Evolutionary conservation across 768 basidiomycete species (phyloP).

Genomic region (Saitozyma podzolica): DNA sequence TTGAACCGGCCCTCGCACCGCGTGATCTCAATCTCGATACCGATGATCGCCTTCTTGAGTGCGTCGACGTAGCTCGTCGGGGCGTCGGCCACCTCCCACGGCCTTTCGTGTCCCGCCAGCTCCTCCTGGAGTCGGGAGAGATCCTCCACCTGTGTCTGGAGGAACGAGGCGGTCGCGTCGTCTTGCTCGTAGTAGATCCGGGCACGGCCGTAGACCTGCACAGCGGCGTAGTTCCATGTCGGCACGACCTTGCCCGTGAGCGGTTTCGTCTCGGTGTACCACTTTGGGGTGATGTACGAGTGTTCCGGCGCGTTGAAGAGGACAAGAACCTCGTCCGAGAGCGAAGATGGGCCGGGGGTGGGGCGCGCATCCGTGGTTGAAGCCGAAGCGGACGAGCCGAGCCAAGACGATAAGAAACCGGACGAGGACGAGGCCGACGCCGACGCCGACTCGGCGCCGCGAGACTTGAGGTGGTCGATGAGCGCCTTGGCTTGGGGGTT

Average conservation of each 20-base stretch:
- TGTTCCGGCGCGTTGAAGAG: conserved; percentile 48
- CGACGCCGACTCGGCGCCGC: not conserved
- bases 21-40: conserved; percentile 46
- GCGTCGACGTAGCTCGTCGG: conserved; percentile 44
- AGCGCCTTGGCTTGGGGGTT: conserved; percentile 50
- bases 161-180: conserved; percentile 20
- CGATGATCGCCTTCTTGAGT: conserved; percentile 48
- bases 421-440: not conserved
- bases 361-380: not conserved
- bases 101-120: not conserved
- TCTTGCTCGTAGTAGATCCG: conserved; percentile 24
- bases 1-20: conserved; percentile 51
- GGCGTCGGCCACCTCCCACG: conserved; percentile 47
- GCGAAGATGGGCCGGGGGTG: not conserved
- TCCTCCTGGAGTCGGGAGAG: conserved; percentile 28
- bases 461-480: conserved; percentile 15
- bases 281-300: conserved; percentile 49
- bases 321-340: conserved; percentile 45
- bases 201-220: conserved; percentile 49
- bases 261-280: conserved; percentile 50
- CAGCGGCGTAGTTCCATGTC: conserved; percentile 51
- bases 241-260: conserved; percentile 50
- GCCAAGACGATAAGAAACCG: not conserved
- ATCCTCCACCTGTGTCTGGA: conserved; percentile 43
- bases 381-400: not conserved